phyloP scores from a whole-genome alignment of 192 early-diverging fungal species.

The Powellomyces hirtus region DNA sequence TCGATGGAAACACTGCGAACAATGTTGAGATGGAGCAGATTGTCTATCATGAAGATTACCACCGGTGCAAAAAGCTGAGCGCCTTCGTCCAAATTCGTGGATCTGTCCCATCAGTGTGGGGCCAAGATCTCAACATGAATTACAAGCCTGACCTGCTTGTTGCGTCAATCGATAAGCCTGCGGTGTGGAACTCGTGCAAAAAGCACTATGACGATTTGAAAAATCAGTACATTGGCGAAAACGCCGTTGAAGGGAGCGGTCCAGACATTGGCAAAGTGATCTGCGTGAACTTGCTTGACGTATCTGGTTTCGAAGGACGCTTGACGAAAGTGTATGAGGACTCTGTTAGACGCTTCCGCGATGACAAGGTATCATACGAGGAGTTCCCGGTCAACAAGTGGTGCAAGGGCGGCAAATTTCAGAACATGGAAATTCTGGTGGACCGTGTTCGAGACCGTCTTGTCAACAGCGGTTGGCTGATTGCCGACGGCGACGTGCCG shows the following conservation, averaged over 20 bases:
- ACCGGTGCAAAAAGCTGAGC: conserved; percentile 31
- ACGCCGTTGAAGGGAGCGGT: conserved; percentile 18
- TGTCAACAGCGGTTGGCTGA: conserved; percentile 44
- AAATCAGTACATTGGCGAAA: conserved; percentile 48
- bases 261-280: conserved; percentile 41
- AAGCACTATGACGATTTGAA: conserved; percentile 47
- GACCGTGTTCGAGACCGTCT: conserved; percentile 46
- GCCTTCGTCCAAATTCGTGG: conserved; percentile 53
- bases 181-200: conserved; percentile 42
- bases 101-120: conserved; percentile 52
- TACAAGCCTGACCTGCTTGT: conserved; percentile 47
- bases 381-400: conserved; percentile 56
- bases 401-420: conserved; percentile 51
- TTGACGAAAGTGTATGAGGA: conserved; percentile 46
- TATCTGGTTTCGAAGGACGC: conserved; percentile 44
- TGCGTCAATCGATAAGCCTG: conserved; percentile 35
- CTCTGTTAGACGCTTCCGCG: conserved; percentile 34
- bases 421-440: conserved; percentile 51
- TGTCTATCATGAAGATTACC: conserved; percentile 50
- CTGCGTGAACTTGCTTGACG: conserved; percentile 56
- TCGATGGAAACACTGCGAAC: conserved; percentile 54
- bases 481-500: conserved; percentile 49
- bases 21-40: conserved; percentile 64
- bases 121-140: conserved; percentile 46
- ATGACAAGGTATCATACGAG: conserved; percentile 47